A percentile compares a stretch with the other conserved stretches of the same genome.
phyloP scores from a whole-genome alignment of 2,329 filamentous ascomycete genomes.

The Fusarium sacchari region DNA sequence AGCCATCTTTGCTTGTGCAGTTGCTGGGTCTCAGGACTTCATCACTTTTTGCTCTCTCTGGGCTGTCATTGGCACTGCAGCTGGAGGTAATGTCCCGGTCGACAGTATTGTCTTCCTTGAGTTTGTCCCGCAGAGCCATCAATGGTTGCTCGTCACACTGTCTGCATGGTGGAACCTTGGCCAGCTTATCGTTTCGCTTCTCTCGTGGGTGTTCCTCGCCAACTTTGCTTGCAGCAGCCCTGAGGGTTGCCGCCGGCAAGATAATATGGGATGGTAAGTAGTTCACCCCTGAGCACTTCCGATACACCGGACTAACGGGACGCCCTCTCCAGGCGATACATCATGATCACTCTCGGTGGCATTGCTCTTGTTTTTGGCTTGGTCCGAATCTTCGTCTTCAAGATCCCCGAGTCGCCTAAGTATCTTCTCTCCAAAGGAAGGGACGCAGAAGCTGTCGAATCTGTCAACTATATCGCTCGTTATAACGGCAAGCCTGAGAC shows the following conservation, averaged over 20 bases:
- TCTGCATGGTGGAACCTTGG: conserved; percentile 61
- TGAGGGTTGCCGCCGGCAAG: conserved; percentile 38
- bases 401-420: conserved; percentile 19
- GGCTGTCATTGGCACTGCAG: conserved; percentile 56
- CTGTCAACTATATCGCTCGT: conserved; percentile 17
- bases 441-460: conserved; percentile 15
- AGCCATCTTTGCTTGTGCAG: conserved; percentile 66
- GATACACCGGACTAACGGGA: background rate
- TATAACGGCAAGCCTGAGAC: conserved; percentile 22
- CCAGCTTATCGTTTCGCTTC: conserved; percentile 53
- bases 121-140: conserved; percentile 55
- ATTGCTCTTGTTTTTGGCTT: background rate
- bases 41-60: conserved; percentile 58
- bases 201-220: conserved; percentile 50
- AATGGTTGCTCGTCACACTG: conserved; percentile 55
- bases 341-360: conserved; percentile 13
- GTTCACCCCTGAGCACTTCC: background rate
- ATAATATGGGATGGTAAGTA: conserved; percentile 57
- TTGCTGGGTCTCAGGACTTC: conserved; percentile 68
- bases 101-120: conserved; percentile 61
- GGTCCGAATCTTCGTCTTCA: conserved; percentile 13
- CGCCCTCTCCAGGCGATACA: background rate
- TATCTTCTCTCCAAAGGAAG: conserved; percentile 22
- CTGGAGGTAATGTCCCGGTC: conserved; percentile 58
- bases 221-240: conserved; percentile 47